Evolutionary conservation across 352 stramenopile genomes (phyloP), one percentile per base, ranked within the genome.

Genomic region (Phytophthora sp.): DNA sequence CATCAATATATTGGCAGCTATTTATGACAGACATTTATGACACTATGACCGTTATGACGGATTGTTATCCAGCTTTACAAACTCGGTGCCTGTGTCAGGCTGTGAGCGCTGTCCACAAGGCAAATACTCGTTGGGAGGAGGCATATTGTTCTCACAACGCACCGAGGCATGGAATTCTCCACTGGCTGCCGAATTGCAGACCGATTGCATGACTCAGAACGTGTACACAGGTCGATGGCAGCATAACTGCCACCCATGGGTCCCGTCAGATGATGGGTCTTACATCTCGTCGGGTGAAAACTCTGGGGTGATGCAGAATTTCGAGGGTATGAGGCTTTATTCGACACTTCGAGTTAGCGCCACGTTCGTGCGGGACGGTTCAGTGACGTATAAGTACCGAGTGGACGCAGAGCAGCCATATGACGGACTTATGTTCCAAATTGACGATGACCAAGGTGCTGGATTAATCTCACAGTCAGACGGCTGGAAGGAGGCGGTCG

Each of bases 81-180:
- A 67, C 0, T 30, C 53, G 7, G 77, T 63, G 44, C 84, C 86
- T 8, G 80, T 89, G 13, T 95, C 86, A 1, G 84, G 79, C 2
- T 95, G 86, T 45, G 84, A 91, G 57, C 77, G 79, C 9, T 95
- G 86, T 64, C 76, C 78, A 9, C 73, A 79, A 20, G 86, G 86
- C 21, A 68, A 89, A 73, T 95, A 92, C 63, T 95, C 86, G 27
- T 71, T 95, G 6, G 86, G 86, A 21, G 86, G 86, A 24, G 86
- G 86, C 26, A 79, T 80, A 57, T 69, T 93, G 42, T 95, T 84
- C 61, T 93, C 84, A 0, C 73, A 88, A 55, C 79, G 73, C 29
- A 95, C 84, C 0, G 77, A 86, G 35, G 79, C 84, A 16, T 95
- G 86, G 86, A 81, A 59, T 24, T 70, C 52, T 0, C 82, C 82